Conservation (phyloP, 2,329 filamentous ascomycete genomes). For the Pseudogymnoascus destructans region DNA sequence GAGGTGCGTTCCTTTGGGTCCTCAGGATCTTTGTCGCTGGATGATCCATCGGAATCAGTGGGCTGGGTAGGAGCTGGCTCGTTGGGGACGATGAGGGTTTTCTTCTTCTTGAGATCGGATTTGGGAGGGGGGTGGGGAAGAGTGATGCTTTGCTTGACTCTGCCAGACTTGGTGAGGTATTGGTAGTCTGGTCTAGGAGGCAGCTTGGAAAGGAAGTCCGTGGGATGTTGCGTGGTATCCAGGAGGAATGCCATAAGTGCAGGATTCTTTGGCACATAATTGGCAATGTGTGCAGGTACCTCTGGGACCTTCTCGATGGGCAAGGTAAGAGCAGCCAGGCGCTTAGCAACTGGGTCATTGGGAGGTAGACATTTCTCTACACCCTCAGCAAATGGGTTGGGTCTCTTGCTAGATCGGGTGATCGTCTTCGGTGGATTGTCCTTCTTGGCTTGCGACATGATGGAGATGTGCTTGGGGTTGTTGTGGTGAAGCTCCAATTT, state of each 20-base stretch:
- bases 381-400: neutral
- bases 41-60: neutral
- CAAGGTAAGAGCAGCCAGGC: neutral
- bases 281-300: neutral
- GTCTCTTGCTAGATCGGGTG: neutral
- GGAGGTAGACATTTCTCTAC: neutral
- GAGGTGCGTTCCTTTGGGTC: neutral
- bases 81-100: conserved; percentile 18
- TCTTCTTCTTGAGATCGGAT: neutral
- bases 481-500: neutral
- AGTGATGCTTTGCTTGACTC: conserved; percentile 12
- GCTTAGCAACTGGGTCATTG: neutral
- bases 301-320: neutral
- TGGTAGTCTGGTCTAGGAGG: conserved; percentile 13
- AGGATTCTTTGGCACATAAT: neutral
- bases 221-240: neutral
- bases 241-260: neutral
- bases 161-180: conserved; percentile 15
- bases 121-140: neutral
- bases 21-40: neutral
- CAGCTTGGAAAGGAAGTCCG: conserved; percentile 15
- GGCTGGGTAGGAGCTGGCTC: neutral
- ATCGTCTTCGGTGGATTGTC: neutral
- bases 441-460: neutral
- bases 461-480: neutral